phyloP scores from a whole-genome alignment of 2,329 filamentous ascomycete species.

The Penicillium sp. region DNA sequence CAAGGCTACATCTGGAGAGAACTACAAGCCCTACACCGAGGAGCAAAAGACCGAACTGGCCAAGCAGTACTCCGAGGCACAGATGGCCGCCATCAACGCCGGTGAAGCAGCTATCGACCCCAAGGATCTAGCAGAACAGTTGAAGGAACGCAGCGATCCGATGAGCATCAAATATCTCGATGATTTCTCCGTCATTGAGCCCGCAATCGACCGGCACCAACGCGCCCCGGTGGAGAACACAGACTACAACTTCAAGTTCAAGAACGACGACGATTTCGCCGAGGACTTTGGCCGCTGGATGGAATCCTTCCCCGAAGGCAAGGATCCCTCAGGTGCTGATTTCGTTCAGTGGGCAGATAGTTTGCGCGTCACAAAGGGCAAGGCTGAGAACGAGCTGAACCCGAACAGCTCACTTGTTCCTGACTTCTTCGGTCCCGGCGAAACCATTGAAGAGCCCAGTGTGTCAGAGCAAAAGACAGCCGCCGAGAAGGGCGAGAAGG shows the following conservation, averaged over 20 bases:
- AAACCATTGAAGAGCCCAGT: conserved; percentile 35
- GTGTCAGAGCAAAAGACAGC: conserved; percentile 27
- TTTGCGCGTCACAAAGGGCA: conserved; percentile 53
- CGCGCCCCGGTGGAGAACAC: conserved; percentile 53
- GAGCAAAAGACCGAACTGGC: conserved; percentile 65
- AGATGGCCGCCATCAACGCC: conserved; percentile 78
- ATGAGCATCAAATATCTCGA: conserved; percentile 77
- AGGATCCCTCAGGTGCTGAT: conserved; percentile 50
- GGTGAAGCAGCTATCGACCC: conserved; percentile 76
- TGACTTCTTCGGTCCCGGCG: conserved; percentile 51
- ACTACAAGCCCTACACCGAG: conserved; percentile 63
- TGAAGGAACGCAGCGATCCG: conserved; percentile 69
- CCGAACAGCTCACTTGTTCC: conserved; percentile 54
- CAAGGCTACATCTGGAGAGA: conserved; percentile 34
- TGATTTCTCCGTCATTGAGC: conserved; percentile 76
- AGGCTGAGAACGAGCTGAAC: conserved; percentile 52
- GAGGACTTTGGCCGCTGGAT: conserved; percentile 55
- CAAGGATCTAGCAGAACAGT: conserved; percentile 73
- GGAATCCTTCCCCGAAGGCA: conserved; percentile 48
- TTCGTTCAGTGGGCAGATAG: conserved; percentile 49
- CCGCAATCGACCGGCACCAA: conserved; percentile 73
- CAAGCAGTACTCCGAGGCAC: conserved; percentile 74
- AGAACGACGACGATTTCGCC: conserved; percentile 62
- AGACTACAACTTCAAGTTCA: conserved; percentile 61
- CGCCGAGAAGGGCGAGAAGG: conserved; percentile 30